Conservation (phyloP, 73 alveolate genomes). For the Uronychia setigera region DNA sequence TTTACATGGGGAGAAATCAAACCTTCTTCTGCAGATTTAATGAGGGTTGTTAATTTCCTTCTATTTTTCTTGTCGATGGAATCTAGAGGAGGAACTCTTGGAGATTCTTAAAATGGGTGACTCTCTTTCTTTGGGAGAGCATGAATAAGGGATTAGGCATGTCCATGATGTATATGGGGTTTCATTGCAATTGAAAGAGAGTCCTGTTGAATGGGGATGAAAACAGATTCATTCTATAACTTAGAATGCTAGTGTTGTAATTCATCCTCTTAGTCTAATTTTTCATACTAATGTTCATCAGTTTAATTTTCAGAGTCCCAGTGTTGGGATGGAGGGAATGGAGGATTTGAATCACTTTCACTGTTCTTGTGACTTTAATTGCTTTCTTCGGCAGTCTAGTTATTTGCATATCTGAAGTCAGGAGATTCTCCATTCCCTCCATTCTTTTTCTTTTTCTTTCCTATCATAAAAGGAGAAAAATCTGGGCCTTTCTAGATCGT, state of each 20-base stretch:
- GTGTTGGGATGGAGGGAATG: neutral
- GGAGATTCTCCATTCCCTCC: neutral
- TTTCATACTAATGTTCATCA: neutral
- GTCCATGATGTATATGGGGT: neutral
- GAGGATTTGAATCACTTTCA: neutral
- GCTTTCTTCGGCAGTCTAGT: neutral
- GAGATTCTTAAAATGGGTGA: too few relatives aligned
- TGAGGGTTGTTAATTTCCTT: neutral
- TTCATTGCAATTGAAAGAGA: neutral
- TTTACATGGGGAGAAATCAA: neutral
- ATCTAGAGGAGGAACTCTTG: neutral
- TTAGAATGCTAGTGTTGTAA: neutral
- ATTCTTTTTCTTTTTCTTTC: neutral
- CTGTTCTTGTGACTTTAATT: neutral
- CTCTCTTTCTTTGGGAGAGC: too few relatives aligned
- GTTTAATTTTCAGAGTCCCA: neutral
- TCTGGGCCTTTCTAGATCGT: neutral
- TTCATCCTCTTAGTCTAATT: neutral
- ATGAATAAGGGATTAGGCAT: neutral
- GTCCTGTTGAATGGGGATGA: neutral
- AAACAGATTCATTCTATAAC: neutral
- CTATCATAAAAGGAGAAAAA: neutral
- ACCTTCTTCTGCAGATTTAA: neutral
- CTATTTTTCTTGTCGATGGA: neutral
- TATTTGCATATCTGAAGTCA: neutral